Evolutionary conservation across 176 grass and related monocot species (phyloP).

Genomic region (Poa annua): DNA sequence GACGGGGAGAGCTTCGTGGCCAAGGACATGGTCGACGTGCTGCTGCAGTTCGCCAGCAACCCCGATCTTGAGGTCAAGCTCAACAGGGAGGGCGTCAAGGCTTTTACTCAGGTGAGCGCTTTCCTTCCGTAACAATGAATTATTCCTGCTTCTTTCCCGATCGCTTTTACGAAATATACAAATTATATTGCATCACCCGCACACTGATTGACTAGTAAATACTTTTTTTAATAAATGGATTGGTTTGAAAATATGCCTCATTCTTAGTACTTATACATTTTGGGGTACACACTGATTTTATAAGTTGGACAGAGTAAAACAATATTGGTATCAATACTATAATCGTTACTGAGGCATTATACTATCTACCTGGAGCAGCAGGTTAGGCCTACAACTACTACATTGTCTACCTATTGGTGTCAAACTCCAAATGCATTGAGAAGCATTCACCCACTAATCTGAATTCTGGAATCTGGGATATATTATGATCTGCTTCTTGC

Average conservation of each 20-base stretch:
- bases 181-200: too few species aligned
- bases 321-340: too few species aligned
- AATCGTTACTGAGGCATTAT: too few species aligned
- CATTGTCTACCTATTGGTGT: neutral
- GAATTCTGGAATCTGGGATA: neutral
- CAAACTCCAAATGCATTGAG: too few species aligned
- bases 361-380: neutral
- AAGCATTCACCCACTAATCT: too few species aligned
- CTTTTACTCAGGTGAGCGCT: constrained; percentile 40
- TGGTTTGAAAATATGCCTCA: too few species aligned
- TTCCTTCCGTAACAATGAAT: neutral
- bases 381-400: neutral
- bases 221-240: too few species aligned
- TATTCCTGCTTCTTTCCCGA: neutral
- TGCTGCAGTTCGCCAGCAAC: constrained; percentile 67
- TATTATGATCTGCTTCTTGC: neutral
- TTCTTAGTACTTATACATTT: too few species aligned
- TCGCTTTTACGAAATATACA: neutral
- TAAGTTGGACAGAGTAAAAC: too few species aligned
- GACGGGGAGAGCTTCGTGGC: constrained; percentile 68
- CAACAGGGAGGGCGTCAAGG: constrained; percentile 69
- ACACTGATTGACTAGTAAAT: too few species aligned
- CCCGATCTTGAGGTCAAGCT: constrained; percentile 77
- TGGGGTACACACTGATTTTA: too few species aligned
- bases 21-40: constrained; percentile 85